phyloP scores from a whole-genome alignment of 208 protist genomes.

The Acanthamoeba sp. region DNA sequence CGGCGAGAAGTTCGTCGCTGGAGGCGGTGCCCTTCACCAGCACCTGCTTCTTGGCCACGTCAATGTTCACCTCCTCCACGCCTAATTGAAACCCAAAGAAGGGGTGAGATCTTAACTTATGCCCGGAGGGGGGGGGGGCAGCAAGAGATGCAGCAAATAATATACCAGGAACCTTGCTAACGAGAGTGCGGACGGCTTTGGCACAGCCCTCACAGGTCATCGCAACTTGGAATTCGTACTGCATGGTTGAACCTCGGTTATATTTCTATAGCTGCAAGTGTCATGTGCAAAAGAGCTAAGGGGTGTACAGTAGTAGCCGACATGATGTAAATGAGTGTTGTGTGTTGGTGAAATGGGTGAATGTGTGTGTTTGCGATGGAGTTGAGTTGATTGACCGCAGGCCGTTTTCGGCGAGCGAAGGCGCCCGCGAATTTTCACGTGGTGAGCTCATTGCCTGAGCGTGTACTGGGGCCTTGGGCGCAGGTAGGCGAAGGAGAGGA shows the following conservation, averaged over 20 bases:
- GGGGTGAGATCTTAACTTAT: too few species aligned
- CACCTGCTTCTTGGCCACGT: constrained; percentile 65
- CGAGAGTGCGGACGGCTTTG: constrained; percentile 19
- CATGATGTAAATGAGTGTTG: not conserved
- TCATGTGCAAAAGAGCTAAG: too few species aligned
- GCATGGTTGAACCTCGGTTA: not conserved
- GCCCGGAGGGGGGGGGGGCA: not conserved
- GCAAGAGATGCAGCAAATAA: not conserved
- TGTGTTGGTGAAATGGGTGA: not conserved
- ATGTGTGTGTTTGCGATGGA: not conserved
- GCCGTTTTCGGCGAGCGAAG: too few species aligned
- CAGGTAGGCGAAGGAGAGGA: not conserved
- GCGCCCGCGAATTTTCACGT: not conserved
- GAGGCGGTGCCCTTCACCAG: constrained; percentile 62
- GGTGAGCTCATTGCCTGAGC: not conserved
- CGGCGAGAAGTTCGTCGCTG: constrained; percentile 33
- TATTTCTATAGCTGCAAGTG: not conserved
- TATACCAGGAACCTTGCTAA: constrained; percentile 7
- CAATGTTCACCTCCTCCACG: constrained; percentile 68
- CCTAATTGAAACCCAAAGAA: not conserved
- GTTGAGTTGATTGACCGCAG: not conserved
- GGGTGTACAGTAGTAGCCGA: not conserved
- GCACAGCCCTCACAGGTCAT: constrained; percentile 48
- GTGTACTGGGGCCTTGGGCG: too few species aligned
- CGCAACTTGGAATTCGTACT: constrained; percentile 40